Percentiles rank a stretch among this genome's conserved stretches.
These are phyloP conservation scores for Takakia lepidozioides DNA, from an alignment of 225 moss, liverwort and hornwort genomes.

Conservation along the genomic window DNA sequence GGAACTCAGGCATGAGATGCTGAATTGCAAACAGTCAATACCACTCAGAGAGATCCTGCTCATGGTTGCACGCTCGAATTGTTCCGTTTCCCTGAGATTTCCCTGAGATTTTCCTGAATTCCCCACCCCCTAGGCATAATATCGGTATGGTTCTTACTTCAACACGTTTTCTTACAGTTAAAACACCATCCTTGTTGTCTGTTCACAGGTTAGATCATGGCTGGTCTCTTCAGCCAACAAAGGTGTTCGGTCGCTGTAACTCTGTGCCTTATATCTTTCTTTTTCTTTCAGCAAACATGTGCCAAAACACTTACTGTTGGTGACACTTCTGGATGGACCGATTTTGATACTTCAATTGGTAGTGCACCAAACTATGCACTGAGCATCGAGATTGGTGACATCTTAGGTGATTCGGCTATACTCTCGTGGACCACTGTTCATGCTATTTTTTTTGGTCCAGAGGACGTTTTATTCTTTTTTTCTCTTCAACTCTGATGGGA, in stretches of 20 bases:
- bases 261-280: slow-evolving; percentile 3
- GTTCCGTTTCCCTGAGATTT: too few species aligned
- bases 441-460: neutral
- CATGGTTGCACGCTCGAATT: too few species aligned
- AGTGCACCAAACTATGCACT: slow-evolving; percentile 28
- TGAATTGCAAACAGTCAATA: too few species aligned
- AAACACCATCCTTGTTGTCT: too few species aligned
- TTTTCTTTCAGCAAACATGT: slow-evolving; percentile 7
- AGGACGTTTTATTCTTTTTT: neutral
- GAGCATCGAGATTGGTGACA: slow-evolving; percentile 25
- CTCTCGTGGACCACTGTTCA: neutral
- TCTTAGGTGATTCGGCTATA: slow-evolving; percentile 14
- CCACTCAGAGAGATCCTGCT: too few species aligned
- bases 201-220: too few species aligned
- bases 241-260: neutral
- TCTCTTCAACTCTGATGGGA: neutral
- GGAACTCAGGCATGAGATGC: too few species aligned
- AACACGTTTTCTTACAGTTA: too few species aligned
- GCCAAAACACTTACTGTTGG: slow-evolving; percentile 34
- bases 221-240: slow-evolving; percentile 6
- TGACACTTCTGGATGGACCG: slow-evolving; percentile 30
- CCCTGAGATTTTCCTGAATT: too few species aligned
- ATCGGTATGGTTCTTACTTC: too few species aligned
- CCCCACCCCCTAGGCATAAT: too few species aligned
- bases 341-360: slow-evolving; percentile 15